A percentile compares a stretch with the other conserved stretches of the same genome.
These are phyloP conservation scores for Rosellinia necatrix DNA, from an alignment of 2,329 filamentous ascomycete genomes.

Conservation along the genomic window DNA sequence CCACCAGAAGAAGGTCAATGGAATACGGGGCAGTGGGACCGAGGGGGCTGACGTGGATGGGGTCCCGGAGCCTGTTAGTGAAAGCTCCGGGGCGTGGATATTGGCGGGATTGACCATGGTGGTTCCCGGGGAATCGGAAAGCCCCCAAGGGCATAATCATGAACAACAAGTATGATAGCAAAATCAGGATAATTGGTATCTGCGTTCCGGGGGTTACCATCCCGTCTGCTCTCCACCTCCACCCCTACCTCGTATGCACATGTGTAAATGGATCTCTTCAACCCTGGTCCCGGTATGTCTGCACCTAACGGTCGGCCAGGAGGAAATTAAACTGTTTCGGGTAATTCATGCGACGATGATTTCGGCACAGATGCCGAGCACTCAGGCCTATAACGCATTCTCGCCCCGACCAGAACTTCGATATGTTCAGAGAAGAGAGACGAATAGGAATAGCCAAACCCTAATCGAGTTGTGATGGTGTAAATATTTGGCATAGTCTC, in stretches of 20 bases:
- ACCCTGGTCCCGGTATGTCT: neutral
- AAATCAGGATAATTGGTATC: slow-evolving; percentile 3
- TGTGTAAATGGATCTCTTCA: too few species aligned
- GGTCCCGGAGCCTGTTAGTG: slow-evolving; percentile 7
- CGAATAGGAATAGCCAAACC: neutral
- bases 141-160: neutral
- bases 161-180: neutral
- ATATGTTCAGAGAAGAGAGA: neutral
- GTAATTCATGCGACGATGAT: slow-evolving; percentile 7
- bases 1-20: neutral
- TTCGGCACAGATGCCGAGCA: neutral
- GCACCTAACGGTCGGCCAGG: neutral
- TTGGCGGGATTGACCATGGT: neutral
- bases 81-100: slow-evolving; percentile 13
- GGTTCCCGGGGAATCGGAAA: slow-evolving; percentile 15
- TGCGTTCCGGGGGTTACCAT: neutral
- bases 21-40: slow-evolving; percentile 16
- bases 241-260: too few species aligned
- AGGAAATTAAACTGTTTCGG: slow-evolving; percentile 16
- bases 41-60: neutral
- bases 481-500: slow-evolving; percentile 14
- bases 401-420: neutral
- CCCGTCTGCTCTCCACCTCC: neutral
- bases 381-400: neutral
- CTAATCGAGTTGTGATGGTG: neutral